A percentile compares a stretch with the other conserved stretches of the same genome.
These are phyloP conservation scores for Barnettozyma californica DNA, from an alignment of 805 yeast species.

Conservation along the genomic window DNA sequence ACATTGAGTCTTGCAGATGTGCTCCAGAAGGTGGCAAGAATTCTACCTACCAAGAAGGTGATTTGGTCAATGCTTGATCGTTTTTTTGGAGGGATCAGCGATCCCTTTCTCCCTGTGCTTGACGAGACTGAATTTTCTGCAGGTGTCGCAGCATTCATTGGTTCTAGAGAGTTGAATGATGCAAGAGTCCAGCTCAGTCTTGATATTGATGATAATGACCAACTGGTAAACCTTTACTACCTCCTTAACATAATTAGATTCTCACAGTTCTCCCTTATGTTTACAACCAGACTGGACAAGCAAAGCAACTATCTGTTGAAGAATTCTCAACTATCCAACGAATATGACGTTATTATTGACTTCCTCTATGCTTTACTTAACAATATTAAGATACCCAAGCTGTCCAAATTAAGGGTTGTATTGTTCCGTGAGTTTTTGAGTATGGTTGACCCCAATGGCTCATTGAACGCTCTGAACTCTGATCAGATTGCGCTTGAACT, in stretches of 20 bases:
- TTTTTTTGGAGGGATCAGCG: constrained; percentile 38
- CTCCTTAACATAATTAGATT: constrained; percentile 18
- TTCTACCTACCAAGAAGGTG: constrained; percentile 47
- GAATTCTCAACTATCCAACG: constrained; percentile 10
- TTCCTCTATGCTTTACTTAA: constrained; percentile 10
- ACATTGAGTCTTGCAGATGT: constrained; percentile 13
- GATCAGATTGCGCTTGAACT: constrained; percentile 11
- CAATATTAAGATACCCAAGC: constrained; percentile 5
- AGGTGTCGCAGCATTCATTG: constrained; percentile 40
- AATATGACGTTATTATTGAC: constrained; percentile 17
- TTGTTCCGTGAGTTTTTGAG: constrained; percentile 11
- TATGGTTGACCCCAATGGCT: constrained; percentile 11
- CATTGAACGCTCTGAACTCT: not conserved
- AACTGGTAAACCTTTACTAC: constrained; percentile 11
- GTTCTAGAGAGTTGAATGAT: constrained; percentile 28
- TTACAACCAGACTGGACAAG: constrained; percentile 14
- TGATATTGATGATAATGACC: constrained; percentile 9
- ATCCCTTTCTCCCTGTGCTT: constrained; percentile 56
- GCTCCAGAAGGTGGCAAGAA: constrained; percentile 28
- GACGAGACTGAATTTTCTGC: constrained; percentile 45
- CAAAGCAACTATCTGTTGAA: constrained; percentile 10
- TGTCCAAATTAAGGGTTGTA: constrained; percentile 10
- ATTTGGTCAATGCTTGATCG: constrained; percentile 53
- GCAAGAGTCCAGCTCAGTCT: constrained; percentile 25
- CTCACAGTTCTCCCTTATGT: constrained; percentile 14